Conservation (phyloP, 2,329 filamentous ascomycete species). For the Cryphonectria nitschkei region DNA sequence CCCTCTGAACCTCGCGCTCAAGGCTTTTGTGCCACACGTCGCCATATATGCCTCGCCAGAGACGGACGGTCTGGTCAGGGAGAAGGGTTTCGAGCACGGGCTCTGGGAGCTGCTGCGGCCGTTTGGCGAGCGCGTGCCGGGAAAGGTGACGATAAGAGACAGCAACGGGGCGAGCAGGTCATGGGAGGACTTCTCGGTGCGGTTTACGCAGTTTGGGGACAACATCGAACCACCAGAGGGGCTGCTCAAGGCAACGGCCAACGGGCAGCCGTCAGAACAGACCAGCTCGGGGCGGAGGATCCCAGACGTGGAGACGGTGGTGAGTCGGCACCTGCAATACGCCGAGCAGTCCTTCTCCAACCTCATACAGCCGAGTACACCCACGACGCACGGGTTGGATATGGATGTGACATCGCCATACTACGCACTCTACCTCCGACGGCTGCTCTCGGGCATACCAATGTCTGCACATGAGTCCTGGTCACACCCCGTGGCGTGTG, state of each 20-base stretch:
- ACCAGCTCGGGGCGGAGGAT: slow-evolving; percentile 52
- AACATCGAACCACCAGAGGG: slow-evolving; percentile 55
- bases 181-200: slow-evolving; percentile 88
- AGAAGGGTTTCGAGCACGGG: slow-evolving; percentile 83
- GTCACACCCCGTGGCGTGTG: slow-evolving; percentile 88
- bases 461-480: slow-evolving; percentile 89
- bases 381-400: slow-evolving; percentile 48
- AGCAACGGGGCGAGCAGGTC: slow-evolving; percentile 81
- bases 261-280: slow-evolving; percentile 35
- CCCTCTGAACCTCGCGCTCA: slow-evolving; percentile 70
- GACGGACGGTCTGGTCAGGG: slow-evolving; percentile 75
- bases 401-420: slow-evolving; percentile 70
- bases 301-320: slow-evolving; percentile 75
- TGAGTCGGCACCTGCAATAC: slow-evolving; percentile 77
- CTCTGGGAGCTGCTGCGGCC: slow-evolving; percentile 85
- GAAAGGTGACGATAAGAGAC: slow-evolving; percentile 88
- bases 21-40: slow-evolving; percentile 87
- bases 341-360: slow-evolving; percentile 64
- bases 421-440: slow-evolving; percentile 82
- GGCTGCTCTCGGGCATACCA: slow-evolving; percentile 78
- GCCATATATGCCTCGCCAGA: slow-evolving; percentile 86
- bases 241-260: slow-evolving; percentile 34
- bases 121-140: slow-evolving; percentile 85
- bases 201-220: slow-evolving; percentile 75
- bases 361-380: slow-evolving; percentile 41